Conservation (phyloP, 768 basidiomycete genomes). For the Pisolithus microcarpus region DNA sequence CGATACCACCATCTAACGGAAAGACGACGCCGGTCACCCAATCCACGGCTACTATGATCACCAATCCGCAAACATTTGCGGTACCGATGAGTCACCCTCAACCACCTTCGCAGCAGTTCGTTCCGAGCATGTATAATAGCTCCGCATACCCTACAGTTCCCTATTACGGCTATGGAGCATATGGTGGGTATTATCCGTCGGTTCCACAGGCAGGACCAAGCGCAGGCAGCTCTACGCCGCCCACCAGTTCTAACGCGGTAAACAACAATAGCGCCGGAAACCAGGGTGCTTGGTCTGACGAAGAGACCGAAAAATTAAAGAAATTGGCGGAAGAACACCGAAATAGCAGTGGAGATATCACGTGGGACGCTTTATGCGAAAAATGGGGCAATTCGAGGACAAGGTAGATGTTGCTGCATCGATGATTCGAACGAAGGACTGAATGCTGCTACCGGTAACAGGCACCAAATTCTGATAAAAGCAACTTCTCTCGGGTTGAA, state of each 20-base stretch:
- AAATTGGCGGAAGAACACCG: conserved; percentile 64
- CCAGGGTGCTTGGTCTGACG: conserved; percentile 73
- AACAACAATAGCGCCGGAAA: conserved; percentile 37
- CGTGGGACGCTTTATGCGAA: conserved; percentile 73
- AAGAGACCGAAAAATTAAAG: conserved; percentile 64
- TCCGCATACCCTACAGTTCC: conserved; percentile 53
- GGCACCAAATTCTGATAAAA: conserved; percentile 79
- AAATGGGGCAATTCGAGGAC: conserved; percentile 72
- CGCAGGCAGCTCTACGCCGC: conserved; percentile 20
- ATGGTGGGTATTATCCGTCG: conserved; percentile 27
- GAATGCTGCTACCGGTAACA: conserved; percentile 19
- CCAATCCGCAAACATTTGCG: conserved; percentile 66
- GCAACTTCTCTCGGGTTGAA: conserved; percentile 74
- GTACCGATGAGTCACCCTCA: conserved; percentile 57
- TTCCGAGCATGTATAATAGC: conserved; percentile 25
- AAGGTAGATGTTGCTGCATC: conserved; percentile 38
- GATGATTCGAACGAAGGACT: not conserved
- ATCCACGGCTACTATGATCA: conserved; percentile 46
- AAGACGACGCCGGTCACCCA: conserved; percentile 26
- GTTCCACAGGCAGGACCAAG: conserved; percentile 20
- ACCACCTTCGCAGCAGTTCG: conserved; percentile 39
- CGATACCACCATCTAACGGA: conserved; percentile 32
- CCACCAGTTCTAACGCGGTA: conserved; percentile 12
- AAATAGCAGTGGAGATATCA: conserved; percentile 41
- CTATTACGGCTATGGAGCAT: conserved; percentile 53